Conservation (phyloP, 306 rosid genomes). For the Dalbergia cochinchinensis region DNA sequence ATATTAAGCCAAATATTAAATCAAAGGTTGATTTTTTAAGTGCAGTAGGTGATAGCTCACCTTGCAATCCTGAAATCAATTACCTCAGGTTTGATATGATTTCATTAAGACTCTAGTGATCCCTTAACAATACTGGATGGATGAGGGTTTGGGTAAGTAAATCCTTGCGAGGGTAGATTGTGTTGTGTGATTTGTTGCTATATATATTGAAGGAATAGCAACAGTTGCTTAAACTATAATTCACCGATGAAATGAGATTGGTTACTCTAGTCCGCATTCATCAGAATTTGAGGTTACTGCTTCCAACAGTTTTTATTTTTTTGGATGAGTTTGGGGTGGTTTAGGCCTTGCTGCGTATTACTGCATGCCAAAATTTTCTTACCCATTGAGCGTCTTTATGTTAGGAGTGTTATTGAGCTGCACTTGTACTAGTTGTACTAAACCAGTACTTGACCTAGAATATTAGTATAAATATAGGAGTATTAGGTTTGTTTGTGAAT, state of each 20-base stretch:
- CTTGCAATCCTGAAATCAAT: constrained; percentile 11
- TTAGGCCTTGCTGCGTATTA: background rate
- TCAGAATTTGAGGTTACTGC: too few relatives aligned
- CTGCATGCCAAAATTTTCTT: constrained; percentile 4
- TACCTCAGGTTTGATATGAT: background rate
- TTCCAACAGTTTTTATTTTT: too few relatives aligned
- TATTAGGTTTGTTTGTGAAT: too few relatives aligned
- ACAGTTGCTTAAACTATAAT: too few relatives aligned
- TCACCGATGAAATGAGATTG: too few relatives aligned
- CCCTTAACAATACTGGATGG: too few relatives aligned
- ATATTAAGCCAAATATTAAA: constrained; percentile 28
- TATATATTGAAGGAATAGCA: background rate
- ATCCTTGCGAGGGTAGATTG: background rate
- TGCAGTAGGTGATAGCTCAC: too few relatives aligned
- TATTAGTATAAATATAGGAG: background rate
- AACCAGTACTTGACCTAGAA: background rate
- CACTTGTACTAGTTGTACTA: background rate
- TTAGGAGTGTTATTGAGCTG: background rate
- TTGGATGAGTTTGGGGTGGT: background rate
- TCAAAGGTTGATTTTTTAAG: background rate
- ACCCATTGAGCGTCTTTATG: background rate
- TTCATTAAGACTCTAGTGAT: background rate
- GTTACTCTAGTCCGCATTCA: too few relatives aligned
- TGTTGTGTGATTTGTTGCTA: background rate
- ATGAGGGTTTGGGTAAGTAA: too few relatives aligned